These are phyloP conservation scores for Dittrichia graveolens DNA, from an alignment of 129 eudicot genomes.

Conservation along the genomic window DNA sequence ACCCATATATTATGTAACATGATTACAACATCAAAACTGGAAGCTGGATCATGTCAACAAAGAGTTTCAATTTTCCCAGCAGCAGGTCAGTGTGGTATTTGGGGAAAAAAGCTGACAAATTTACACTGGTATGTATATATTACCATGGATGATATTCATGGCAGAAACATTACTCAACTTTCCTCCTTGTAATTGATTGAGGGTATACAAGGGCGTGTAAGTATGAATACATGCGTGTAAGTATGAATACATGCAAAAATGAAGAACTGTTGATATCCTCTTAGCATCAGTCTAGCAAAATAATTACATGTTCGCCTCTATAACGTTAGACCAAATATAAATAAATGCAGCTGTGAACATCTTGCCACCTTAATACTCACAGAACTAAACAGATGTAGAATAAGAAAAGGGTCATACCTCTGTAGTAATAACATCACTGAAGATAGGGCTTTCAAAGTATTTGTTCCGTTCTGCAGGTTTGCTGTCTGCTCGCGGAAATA, in stretches of 20 bases:
- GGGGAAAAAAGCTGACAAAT: too few relatives aligned
- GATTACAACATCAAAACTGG: too few relatives aligned
- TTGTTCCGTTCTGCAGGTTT: constrained; percentile 55
- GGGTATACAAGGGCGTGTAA: not conserved
- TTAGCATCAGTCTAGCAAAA: not conserved
- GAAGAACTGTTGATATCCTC: too few relatives aligned
- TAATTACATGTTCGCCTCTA: constrained; percentile 16
- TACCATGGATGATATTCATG: not conserved
- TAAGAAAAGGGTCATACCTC: constrained; percentile 43
- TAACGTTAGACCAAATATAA: not conserved
- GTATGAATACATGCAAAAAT: too few relatives aligned
- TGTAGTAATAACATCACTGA: constrained; percentile 69
- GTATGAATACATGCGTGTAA: too few relatives aligned
- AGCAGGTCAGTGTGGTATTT: too few relatives aligned
- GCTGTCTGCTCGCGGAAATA: constrained; percentile 54
- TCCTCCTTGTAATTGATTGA: not conserved
- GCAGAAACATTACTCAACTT: not conserved
- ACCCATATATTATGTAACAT: not conserved
- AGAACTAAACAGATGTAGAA: too few relatives aligned
- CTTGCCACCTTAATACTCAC: too few relatives aligned
- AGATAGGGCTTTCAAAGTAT: constrained; percentile 69
- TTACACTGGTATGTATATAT: not conserved
- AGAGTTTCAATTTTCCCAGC: too few relatives aligned
- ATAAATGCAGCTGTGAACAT: not conserved
- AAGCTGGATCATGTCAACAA: too few relatives aligned